Conservation (phyloP, 2,329 filamentous ascomycete species). For the Aspergillus sp. region DNA sequence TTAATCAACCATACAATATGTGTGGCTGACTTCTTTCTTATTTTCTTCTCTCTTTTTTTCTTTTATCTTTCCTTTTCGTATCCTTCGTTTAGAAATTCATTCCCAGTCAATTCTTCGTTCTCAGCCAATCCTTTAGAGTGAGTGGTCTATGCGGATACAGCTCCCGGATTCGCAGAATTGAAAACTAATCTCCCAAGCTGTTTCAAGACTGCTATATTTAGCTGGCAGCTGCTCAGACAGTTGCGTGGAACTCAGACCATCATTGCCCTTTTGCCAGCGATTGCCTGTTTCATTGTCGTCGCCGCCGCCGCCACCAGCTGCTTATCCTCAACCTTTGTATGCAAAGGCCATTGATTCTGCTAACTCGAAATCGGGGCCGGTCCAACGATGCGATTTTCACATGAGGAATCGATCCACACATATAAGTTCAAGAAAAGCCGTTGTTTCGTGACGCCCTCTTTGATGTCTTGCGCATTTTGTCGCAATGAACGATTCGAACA, state of each 20-base stretch:
- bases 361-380: conserved; percentile 8
- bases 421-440: conserved; percentile 21
- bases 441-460: conserved; percentile 5
- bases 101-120: too few relatives aligned
- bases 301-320: background rate
- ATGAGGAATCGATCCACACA: conserved; percentile 17
- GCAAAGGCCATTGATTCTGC: background rate
- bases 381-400: conserved; percentile 30
- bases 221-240: too few relatives aligned
- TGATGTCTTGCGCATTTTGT: conserved; percentile 5
- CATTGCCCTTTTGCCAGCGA: background rate
- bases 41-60: background rate
- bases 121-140: too few relatives aligned
- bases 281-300: background rate
- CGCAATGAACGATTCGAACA: conserved; percentile 16
- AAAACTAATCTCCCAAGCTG: too few relatives aligned
- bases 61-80: too few relatives aligned
- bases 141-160: too few relatives aligned
- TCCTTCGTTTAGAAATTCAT: too few relatives aligned
- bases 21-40: background rate
- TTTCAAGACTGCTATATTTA: too few relatives aligned
- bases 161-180: too few relatives aligned
- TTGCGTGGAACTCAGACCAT: too few relatives aligned
- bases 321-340: background rate
- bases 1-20: background rate